Conservation (phyloP, 2,329 filamentous ascomycete species). For the Triangularia setosa region DNA sequence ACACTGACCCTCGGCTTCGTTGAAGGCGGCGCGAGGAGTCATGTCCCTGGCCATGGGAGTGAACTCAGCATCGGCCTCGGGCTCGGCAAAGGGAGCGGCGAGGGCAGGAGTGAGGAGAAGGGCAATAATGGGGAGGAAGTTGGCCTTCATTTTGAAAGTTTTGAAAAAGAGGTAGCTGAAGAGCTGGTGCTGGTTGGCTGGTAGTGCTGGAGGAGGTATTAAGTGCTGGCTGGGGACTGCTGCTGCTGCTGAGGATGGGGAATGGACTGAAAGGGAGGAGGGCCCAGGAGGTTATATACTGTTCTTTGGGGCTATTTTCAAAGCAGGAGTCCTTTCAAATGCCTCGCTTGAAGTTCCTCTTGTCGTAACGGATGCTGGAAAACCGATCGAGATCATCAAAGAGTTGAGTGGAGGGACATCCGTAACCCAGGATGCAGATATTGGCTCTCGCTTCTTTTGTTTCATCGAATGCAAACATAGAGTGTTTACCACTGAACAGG, state of each 20-base stretch:
- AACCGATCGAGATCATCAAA: background rate
- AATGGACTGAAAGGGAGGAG: background rate
- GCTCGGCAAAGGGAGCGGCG: slow-evolving; percentile 9
- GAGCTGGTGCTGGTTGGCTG: background rate
- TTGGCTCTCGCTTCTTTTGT: background rate
- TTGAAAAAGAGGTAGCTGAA: background rate
- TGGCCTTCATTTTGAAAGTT: slow-evolving; percentile 14
- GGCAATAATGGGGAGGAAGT: slow-evolving; percentile 4
- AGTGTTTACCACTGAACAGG: background rate
- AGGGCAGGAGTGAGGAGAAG: slow-evolving; percentile 4
- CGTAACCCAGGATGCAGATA: background rate
- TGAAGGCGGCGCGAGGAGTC: slow-evolving; percentile 16
- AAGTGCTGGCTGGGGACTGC: background rate
- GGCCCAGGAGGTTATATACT: background rate
- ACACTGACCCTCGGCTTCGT: slow-evolving; percentile 19
- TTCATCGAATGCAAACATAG: background rate
- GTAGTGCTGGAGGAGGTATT: background rate
- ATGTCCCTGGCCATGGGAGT: slow-evolving; percentile 1
- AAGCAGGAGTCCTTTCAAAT: background rate
- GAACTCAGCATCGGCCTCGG: background rate
- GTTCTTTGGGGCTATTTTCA: background rate
- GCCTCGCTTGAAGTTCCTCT: background rate
- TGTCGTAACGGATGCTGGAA: background rate
- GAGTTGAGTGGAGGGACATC: background rate
- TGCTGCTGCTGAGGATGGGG: background rate